Conservation (phyloP, 176 grass and related monocot genomes). For the Lolium perenne region DNA sequence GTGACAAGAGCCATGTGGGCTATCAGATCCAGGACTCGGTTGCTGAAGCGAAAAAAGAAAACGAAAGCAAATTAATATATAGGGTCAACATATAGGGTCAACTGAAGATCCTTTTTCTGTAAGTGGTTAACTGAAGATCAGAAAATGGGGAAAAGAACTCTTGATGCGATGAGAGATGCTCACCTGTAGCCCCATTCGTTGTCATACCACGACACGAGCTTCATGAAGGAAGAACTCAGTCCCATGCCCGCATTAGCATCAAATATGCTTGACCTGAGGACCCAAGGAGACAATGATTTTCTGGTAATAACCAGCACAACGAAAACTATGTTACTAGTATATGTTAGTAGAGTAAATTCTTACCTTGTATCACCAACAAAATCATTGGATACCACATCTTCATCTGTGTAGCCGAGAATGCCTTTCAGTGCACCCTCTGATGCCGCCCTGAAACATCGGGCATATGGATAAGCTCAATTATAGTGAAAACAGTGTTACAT, state of each 20-base stretch:
- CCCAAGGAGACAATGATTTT: not conserved
- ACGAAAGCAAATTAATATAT: not conserved
- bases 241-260: conserved; percentile 99
- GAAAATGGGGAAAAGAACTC: not conserved
- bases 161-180: not conserved
- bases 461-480: not conserved
- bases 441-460: conserved; percentile 61
- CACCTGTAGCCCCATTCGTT: conserved; percentile 99
- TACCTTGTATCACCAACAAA: conserved; percentile 94
- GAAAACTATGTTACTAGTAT: not conserved
- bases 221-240: conserved; percentile 90
- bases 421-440: conserved; percentile 88
- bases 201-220: conserved; percentile 98
- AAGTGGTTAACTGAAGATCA: not conserved
- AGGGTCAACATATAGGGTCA: too few relatives aligned
- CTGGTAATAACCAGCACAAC: not conserved
- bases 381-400: conserved; percentile 95
- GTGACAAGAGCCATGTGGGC: conserved; percentile 84
- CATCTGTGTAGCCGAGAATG: conserved; percentile 96
- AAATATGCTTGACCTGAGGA: conserved; percentile 93
- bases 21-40: conserved; percentile 93
- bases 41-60: conserved; percentile 53
- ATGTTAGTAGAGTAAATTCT: not conserved
- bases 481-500: not conserved
- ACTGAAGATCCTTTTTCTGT: not conserved